These are phyloP conservation scores for Monosporozyma unispora DNA, from an alignment of 805 yeast genomes.

Conservation along the genomic window DNA sequence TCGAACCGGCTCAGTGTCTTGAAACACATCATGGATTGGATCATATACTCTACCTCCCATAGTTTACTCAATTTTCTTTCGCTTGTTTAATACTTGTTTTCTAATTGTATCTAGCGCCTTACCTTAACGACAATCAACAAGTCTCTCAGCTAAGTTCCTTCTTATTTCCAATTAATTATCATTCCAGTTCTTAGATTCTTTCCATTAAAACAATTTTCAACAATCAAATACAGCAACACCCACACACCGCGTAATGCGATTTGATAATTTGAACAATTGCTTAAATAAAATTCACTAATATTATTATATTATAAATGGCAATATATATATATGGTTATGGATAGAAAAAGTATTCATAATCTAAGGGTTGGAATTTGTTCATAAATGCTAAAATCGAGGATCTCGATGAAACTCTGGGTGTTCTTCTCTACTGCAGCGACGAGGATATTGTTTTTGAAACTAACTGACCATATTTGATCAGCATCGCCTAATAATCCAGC, in stretches of 20 bases:
- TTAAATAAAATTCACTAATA: background rate
- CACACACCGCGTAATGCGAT: background rate
- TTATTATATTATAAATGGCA: background rate
- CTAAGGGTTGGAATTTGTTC: conserved; percentile 5
- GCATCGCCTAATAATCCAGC: conserved; percentile 64
- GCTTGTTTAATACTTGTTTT: background rate
- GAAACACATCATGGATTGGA: conserved; percentile 31
- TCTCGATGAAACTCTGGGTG: conserved; percentile 68
- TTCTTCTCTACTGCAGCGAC: conserved; percentile 84
- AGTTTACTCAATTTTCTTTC: background rate
- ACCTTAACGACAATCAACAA: background rate
- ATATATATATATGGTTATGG: background rate
- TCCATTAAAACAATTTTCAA: background rate
- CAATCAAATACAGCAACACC: background rate
- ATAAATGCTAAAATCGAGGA: conserved; percentile 60
- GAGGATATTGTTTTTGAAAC: conserved; percentile 73
- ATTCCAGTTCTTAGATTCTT: background rate
- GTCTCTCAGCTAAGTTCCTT: no score
- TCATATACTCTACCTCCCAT: conserved; percentile 30
- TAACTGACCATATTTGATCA: conserved; percentile 92
- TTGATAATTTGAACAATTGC: background rate
- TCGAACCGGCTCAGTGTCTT: conserved; percentile 8
- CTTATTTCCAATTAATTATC: background rate
- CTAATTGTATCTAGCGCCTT: no score
- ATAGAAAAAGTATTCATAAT: background rate